Percentiles rank a stretch among this genome's conserved stretches.
These are phyloP conservation scores for Xylaria sp. DNA, from an alignment of 2,329 filamentous ascomycete genomes.

Conservation along the genomic window DNA sequence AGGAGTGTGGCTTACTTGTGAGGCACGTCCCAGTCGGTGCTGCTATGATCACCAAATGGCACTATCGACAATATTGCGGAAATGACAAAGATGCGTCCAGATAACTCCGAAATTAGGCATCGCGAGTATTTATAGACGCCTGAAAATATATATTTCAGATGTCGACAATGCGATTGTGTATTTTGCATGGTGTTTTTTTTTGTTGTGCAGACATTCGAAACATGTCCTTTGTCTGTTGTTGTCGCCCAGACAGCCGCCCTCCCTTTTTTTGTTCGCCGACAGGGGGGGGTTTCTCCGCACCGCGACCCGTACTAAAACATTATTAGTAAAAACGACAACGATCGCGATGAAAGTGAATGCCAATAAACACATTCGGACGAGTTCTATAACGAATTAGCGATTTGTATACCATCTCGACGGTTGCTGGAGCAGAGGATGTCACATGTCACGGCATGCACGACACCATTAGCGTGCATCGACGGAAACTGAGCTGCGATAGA, in stretches of 20 bases:
- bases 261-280: too few relatives aligned
- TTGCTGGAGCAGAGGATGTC: neutral
- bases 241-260: too few relatives aligned
- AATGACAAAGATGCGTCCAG: neutral
- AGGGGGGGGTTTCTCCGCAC: neutral
- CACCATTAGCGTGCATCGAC: neutral
- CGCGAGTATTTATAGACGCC: constrained; percentile 1
- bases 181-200: neutral
- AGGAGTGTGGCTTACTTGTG: constrained; percentile 19
- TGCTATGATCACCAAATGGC: neutral
- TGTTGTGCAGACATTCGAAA: neutral
- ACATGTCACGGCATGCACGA: neutral
- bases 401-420: neutral
- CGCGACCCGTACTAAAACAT: neutral
- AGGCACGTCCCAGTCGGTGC: constrained; percentile 7
- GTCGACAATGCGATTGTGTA: constrained; percentile 8
- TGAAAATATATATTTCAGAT: neutral
- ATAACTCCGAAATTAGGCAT: neutral
- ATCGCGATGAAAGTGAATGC: neutral
- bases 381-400: neutral
- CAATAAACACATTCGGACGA: neutral
- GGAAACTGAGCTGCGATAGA: neutral
- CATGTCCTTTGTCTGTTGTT: neutral
- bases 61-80: neutral
- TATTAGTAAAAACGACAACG: too few relatives aligned